Evolutionary conservation across 2,329 filamentous ascomycete species (phyloP).

Genomic region (Colletotrichum sp.): DNA sequence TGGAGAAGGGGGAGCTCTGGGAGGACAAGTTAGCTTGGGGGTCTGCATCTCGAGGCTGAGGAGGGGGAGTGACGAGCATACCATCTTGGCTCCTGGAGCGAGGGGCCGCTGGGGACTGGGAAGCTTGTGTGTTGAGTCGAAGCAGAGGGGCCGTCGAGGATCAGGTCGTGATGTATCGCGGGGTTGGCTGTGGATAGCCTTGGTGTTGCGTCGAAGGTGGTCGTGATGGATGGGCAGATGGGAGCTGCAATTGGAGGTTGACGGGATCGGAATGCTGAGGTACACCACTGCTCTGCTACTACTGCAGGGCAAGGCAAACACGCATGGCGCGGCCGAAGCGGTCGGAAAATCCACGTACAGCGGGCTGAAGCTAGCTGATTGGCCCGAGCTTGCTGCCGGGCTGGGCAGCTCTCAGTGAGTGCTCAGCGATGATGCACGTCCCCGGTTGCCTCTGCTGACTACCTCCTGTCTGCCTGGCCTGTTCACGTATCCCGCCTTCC

Average conservation of each 20-base stretch:
- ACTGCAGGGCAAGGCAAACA: slow-evolving; percentile 44
- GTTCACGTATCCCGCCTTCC: background rate
- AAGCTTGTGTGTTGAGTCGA: background rate
- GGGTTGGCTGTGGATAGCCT: slow-evolving; percentile 1
- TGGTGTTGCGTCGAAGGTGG: slow-evolving; percentile 1
- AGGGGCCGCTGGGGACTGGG: background rate
- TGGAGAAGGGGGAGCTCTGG: slow-evolving; percentile 90
- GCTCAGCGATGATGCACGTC: slow-evolving; percentile 13
- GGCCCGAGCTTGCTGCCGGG: slow-evolving; percentile 19
- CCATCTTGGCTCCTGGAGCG: slow-evolving; percentile 26
- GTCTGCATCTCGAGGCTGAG: slow-evolving; percentile 24
- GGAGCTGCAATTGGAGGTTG: slow-evolving; percentile 22
- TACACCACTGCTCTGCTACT: slow-evolving; percentile 21
- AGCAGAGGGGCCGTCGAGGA: background rate
- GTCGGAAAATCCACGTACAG: slow-evolving; percentile 21
- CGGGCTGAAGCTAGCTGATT: slow-evolving; percentile 20
- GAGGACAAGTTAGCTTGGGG: slow-evolving; percentile 34
- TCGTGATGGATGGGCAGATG: slow-evolving; percentile 23
- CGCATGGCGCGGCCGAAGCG: slow-evolving; percentile 41
- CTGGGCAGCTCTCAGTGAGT: slow-evolving; percentile 8
- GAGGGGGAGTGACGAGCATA: slow-evolving; percentile 12
- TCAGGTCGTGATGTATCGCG: background rate
- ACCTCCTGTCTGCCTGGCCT: slow-evolving; percentile 22
- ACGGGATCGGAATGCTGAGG: slow-evolving; percentile 28
- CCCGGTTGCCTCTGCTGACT: slow-evolving; percentile 16